Evolutionary conservation across 345 rosid genomes (phyloP), one percentile per base, ranked within the genome.

Genomic region (Angophora floribunda): DNA sequence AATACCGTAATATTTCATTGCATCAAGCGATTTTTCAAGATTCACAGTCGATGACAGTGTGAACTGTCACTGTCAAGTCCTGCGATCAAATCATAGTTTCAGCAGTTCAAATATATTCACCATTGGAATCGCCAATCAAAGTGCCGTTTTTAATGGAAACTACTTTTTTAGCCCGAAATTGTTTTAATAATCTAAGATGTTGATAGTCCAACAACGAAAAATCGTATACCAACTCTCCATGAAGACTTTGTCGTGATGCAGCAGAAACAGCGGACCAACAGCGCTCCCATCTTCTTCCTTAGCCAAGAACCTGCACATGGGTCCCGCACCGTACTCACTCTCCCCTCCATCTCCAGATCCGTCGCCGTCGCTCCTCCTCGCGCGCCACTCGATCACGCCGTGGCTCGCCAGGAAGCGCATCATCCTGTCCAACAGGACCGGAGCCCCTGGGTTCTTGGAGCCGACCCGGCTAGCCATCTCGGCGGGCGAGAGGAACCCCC

Each of bases 341-440:
- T 88, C 92, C 30, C 87, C 22, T 70, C 51, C 41, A 87, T 89
- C 26, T 91, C 47, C 41, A 36, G 41, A 36, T 36, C 41, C 52
- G 11, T 87, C 47, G 28, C 84, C 44, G 84, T 51, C 45, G 36
- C 67, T 21, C 47, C 80, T 70, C 80, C 47, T 70, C 45, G 80
- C 44, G 6, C 80, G 26, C 47, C 80, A 70, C 88, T 87, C 57
- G 41, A 94, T 90, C 85, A 95, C 87, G 63, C 91, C 91, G 84
- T 92, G 88, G 90, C 94, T 92, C 6, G 94, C 95, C 50, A 94
- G 88, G 32, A 93, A 88, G 30, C 94, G 90, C 80, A 95, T 91
- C 91, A 94, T 92, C 44, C 94, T 91, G 36, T 94, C 95, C 14
- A 95, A 80, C 79, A 93, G 36, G 85, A 89, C 85, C 1, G 94